These are phyloP conservation scores for Gnetum montanum DNA, from an alignment of 75 land plant species.

Conservation along the genomic window DNA sequence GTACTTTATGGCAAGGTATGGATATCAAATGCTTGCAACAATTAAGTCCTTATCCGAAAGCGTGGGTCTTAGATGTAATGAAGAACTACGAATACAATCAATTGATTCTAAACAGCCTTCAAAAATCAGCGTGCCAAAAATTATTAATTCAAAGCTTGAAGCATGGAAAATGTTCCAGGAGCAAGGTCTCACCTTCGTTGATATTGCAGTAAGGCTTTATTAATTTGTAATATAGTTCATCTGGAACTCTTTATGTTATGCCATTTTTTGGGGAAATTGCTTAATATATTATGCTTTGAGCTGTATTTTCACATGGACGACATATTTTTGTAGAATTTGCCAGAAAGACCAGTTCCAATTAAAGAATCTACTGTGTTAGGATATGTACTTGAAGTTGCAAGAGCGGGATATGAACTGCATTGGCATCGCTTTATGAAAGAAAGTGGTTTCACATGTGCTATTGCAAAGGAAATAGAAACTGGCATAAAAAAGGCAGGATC, in stretches of 20 bases:
- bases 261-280: background rate
- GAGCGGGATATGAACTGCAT: conserved; percentile 43
- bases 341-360: conserved; percentile 61
- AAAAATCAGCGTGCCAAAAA: conserved; percentile 6
- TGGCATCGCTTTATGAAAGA: conserved; percentile 62
- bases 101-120: background rate
- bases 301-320: conserved; percentile 1
- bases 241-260: background rate
- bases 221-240: background rate
- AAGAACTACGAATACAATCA: conserved; percentile 12
- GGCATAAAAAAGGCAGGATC: conserved; percentile 55
- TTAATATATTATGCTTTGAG: background rate
- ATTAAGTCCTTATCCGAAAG: conserved; percentile 29
- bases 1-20: conserved; percentile 53
- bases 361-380: conserved; percentile 56
- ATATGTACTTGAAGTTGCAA: conserved; percentile 52
- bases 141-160: conserved; percentile 57
- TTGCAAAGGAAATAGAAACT: conserved; percentile 22
- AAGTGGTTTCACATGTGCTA: conserved; percentile 21
- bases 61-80: conserved; percentile 43
- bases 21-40: conserved; percentile 35
- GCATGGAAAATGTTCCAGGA: conserved; percentile 89
- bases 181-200: conserved; percentile 35
- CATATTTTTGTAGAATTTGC: conserved; percentile 39
- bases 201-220: conserved; percentile 54